Conservation (phyloP, 2,329 filamentous ascomycete genomes). For the Ramichloridium luteum region DNA sequence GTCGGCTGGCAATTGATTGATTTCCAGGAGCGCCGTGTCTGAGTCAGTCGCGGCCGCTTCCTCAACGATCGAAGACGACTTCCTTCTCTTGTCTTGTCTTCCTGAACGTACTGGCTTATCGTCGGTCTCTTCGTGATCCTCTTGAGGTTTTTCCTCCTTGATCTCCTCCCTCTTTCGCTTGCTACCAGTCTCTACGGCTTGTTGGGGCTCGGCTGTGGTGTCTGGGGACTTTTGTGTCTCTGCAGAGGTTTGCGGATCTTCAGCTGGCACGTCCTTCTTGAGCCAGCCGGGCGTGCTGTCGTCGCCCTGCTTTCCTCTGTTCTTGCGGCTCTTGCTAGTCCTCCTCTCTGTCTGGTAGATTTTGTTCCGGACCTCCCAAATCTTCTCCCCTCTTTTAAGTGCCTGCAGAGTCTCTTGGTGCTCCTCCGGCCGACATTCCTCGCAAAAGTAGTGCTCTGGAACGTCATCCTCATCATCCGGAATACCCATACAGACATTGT, state of each 20-base stretch:
- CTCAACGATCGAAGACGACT: constrained; percentile 17
- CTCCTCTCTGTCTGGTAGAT: constrained; percentile 42
- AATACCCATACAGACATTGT: constrained; percentile 90
- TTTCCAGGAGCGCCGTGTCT: constrained; percentile 24
- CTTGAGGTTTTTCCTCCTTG: constrained; percentile 8
- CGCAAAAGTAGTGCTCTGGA: constrained; percentile 81
- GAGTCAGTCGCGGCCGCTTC: constrained; percentile 16
- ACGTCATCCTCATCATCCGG: constrained; percentile 62
- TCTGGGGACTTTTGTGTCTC: constrained; percentile 4
- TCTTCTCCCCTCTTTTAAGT: constrained; percentile 67
- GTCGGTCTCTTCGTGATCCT: constrained; percentile 6
- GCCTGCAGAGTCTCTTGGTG: constrained; percentile 71
- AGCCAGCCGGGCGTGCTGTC: constrained; percentile 21
- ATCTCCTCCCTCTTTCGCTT: constrained; percentile 24
- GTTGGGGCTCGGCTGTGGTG: constrained; percentile 5
- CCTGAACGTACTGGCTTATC: constrained; percentile 13
- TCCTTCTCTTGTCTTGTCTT: constrained; percentile 25
- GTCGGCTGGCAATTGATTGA: constrained; percentile 46
- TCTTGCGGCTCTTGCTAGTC: constrained; percentile 48
- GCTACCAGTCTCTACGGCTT: constrained; percentile 13
- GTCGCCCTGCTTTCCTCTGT: constrained; percentile 33
- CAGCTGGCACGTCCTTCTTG: constrained; percentile 18
- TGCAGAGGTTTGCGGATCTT: constrained; percentile 5
- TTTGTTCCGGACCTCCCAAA: constrained; percentile 52
- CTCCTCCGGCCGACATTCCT: constrained; percentile 72